Evolutionary conservation across 495 filamentous ascomycete genomes (phyloP).

Genomic region (Podospora appendiculata): DNA sequence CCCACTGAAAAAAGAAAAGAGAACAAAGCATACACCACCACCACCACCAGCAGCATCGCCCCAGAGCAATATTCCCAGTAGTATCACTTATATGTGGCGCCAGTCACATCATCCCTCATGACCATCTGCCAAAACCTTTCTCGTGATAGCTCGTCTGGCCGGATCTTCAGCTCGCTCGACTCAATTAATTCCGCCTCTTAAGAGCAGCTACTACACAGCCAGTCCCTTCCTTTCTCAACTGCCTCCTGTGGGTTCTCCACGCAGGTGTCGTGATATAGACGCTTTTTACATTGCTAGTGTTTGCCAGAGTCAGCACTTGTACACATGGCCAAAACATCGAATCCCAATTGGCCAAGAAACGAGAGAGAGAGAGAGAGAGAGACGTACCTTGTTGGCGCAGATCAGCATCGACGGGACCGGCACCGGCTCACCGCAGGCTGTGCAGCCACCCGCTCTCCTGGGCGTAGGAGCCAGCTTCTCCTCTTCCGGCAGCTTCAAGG

Average conservation of each 20-base stretch:
- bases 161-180: too few relatives aligned
- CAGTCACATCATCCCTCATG: background rate
- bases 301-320: constrained; percentile 8
- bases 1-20: too few relatives aligned
- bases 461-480: constrained; percentile 14
- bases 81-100: too few relatives aligned
- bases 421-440: constrained; percentile 30
- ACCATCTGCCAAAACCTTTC: constrained; percentile 1
- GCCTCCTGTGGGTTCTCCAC: constrained; percentile 11
- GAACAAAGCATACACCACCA: too few relatives aligned
- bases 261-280: constrained; percentile 21
- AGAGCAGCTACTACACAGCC: constrained; percentile 7
- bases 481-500: constrained; percentile 1
- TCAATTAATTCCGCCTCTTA: too few relatives aligned
- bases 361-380: background rate
- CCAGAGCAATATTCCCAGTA: too few relatives aligned
- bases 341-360: background rate
- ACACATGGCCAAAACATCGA: background rate
- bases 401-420: constrained; percentile 28
- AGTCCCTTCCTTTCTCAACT: constrained; percentile 1
- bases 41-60: too few relatives aligned
- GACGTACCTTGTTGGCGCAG: constrained; percentile 36
- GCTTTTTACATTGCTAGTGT: constrained; percentile 26
- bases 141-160: too few relatives aligned
- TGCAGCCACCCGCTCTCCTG: constrained; percentile 26